These are phyloP conservation scores for Penicillium lividum DNA, from an alignment of 495 filamentous ascomycete genomes.

Conservation along the genomic window DNA sequence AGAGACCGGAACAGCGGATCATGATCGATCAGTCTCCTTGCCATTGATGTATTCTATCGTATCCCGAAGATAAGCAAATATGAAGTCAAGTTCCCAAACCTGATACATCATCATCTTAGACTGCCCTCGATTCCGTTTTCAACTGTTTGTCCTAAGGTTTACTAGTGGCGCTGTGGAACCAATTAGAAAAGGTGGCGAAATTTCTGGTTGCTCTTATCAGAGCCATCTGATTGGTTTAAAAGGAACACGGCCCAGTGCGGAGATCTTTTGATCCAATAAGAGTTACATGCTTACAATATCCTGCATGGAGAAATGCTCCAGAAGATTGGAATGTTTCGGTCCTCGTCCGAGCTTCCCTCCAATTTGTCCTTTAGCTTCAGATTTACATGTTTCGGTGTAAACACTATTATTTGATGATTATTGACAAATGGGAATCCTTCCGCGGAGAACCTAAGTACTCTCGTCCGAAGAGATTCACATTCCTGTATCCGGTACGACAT, in stretches of 20 bases:
- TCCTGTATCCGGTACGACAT: not conserved
- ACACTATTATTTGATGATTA: not conserved
- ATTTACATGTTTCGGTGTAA: not conserved
- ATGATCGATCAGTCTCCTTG: no score
- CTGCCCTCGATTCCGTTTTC: not conserved
- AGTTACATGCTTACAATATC: not conserved
- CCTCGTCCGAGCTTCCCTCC: conserved; percentile 4
- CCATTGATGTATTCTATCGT: no score
- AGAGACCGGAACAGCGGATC: no score
- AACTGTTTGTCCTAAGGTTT: conserved; percentile 8
- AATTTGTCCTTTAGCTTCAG: not conserved
- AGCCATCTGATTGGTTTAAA: not conserved
- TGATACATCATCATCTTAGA: not conserved
- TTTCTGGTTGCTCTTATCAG: conserved; percentile 13
- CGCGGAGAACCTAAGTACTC: not conserved
- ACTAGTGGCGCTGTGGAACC: conserved; percentile 1
- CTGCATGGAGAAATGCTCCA: conserved; percentile 4
- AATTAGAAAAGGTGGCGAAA: conserved; percentile 15
- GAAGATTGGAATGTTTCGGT: conserved; percentile 1
- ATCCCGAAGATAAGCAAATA: not conserved
- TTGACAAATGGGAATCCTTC: not conserved
- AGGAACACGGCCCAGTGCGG: not conserved
- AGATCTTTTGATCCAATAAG: not conserved
- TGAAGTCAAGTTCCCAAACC: not conserved
- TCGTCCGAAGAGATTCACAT: no score